Conservation (phyloP, 2,329 filamentous ascomycete genomes). For the Sclerotinia spermophila region DNA sequence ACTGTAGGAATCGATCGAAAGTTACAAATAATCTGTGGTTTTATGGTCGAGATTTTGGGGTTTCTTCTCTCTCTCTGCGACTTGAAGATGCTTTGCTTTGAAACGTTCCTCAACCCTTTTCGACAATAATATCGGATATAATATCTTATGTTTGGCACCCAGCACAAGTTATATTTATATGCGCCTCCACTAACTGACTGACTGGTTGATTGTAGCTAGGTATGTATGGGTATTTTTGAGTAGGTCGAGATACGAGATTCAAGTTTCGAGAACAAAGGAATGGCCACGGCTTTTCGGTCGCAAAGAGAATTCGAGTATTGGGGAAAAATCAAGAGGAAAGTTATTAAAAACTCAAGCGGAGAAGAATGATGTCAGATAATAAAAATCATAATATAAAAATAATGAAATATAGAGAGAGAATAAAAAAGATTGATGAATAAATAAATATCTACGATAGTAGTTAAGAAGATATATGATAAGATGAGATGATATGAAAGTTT, state of each 20-base stretch:
- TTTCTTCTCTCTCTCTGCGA: neutral
- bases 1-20: neutral
- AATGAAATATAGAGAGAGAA: neutral
- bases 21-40: neutral
- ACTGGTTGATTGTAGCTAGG: neutral
- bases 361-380: slow-evolving; percentile 12
- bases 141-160: neutral
- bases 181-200: neutral
- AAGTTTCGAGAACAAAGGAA: slow-evolving; percentile 18
- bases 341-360: neutral
- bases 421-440: neutral
- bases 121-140: neutral
- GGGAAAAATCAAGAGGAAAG: neutral
- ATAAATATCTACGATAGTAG: neutral
- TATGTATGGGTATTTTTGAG: neutral
- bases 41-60: neutral
- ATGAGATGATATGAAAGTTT: neutral
- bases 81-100: neutral
- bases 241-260: neutral
- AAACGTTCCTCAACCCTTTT: neutral
- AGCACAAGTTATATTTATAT: neutral
- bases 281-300: slow-evolving; percentile 11
- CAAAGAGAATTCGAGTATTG: neutral
- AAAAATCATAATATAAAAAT: neutral
- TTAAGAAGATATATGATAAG: neutral